Evolutionary conservation across 2,329 filamentous ascomycete genomes (phyloP).

Genomic region (Colletotrichum lindemuthianum): DNA sequence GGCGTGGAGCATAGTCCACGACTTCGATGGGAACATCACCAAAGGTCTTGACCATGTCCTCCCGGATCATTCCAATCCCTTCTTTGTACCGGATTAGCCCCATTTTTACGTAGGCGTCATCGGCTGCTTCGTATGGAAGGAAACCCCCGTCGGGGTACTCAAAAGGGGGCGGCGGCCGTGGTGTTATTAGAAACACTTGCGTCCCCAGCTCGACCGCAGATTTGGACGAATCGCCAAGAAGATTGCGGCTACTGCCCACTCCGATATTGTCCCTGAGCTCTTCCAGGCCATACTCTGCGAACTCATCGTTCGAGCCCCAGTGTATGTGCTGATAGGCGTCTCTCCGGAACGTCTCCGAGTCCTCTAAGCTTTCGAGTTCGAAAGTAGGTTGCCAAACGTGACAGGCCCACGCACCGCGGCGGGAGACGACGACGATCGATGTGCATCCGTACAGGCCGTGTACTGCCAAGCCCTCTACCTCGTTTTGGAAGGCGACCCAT

Average conservation of each 20-base stretch:
- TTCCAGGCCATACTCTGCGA: background rate
- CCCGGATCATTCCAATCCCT: background rate
- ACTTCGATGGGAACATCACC: background rate
- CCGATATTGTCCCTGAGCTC: too few species aligned
- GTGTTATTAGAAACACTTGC: too few species aligned
- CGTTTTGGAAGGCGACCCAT: background rate
- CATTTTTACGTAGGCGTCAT: background rate
- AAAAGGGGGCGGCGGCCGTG: too few species aligned
- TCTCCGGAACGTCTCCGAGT: background rate
- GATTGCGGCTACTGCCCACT: too few species aligned
- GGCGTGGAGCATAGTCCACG: background rate
- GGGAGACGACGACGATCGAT: background rate
- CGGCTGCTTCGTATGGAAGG: background rate
- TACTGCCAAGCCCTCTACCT: background rate
- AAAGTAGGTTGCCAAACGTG: background rate
- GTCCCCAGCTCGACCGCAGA: too few species aligned
- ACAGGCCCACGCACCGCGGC: background rate
- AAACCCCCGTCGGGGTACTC: background rate
- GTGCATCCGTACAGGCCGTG: background rate
- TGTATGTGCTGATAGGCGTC: background rate
- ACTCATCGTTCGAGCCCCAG: background rate
- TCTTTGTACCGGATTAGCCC: rapidly evolving
- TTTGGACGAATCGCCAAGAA: too few species aligned
- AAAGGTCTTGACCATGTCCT: background rate
- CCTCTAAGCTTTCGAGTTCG: rapidly evolving